Conservation (phyloP, 768 basidiomycete species). For the Lentinula raphanica region DNA sequence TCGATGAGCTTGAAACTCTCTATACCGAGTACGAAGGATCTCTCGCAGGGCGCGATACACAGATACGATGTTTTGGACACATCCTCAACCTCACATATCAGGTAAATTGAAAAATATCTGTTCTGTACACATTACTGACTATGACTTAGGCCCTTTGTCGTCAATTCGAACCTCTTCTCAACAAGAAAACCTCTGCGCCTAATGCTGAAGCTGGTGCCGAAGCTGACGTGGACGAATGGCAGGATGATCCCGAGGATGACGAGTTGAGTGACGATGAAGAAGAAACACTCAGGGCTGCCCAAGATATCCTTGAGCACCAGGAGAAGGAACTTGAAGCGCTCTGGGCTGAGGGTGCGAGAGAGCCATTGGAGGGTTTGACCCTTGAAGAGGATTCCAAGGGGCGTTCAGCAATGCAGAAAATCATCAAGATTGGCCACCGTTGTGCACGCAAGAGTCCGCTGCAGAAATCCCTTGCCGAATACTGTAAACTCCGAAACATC, state of each 20-base stretch:
- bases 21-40: background rate
- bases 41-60: background rate
- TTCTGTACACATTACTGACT: background rate
- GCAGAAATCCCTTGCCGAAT: conserved; percentile 11
- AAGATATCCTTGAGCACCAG: background rate
- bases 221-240: background rate
- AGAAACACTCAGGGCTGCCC: background rate
- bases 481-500: background rate
- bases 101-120: background rate
- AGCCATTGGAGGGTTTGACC: background rate
- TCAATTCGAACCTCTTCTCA: background rate
- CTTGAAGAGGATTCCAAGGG: background rate
- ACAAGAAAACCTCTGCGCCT: background rate
- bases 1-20: background rate
- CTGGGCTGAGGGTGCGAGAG: background rate
- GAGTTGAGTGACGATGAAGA: background rate
- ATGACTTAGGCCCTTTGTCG: background rate
- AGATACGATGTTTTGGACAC: background rate
- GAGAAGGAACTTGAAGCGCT: background rate
- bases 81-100: background rate
- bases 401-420: background rate
- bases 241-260: background rate
- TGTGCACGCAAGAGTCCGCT: background rate
- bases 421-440: background rate
- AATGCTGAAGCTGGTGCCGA: background rate